phyloP scores from a whole-genome alignment of 495 filamentous ascomycete genomes.

The Bacidia gigantensis region DNA sequence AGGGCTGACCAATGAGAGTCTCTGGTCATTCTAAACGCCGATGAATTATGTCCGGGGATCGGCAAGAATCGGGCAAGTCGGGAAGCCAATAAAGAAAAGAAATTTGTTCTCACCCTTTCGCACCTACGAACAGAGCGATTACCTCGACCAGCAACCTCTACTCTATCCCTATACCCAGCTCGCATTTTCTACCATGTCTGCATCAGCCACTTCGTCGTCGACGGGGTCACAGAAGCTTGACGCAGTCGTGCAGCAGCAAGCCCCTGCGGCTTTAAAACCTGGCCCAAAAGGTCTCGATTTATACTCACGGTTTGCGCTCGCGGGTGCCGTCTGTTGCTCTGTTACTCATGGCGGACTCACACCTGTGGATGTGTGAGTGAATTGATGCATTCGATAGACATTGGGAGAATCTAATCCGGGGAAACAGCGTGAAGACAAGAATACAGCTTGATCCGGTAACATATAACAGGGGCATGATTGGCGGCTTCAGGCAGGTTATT shows the following conservation, averaged over 20 bases:
- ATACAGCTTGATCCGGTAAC: conserved; percentile 84
- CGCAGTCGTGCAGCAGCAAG: conserved; percentile 21
- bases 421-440: conserved; percentile 74
- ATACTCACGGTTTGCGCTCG: conserved; percentile 80
- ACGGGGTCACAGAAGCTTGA: conserved; percentile 30
- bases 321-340: conserved; percentile 86
- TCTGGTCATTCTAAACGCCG: no score
- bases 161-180: background rate
- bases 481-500: conserved; percentile 74
- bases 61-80: no score
- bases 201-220: conserved; percentile 22
- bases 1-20: background rate
- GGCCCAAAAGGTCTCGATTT: conserved; percentile 39
- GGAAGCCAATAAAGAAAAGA: background rate
- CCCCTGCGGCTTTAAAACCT: conserved; percentile 26
- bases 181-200: conserved; percentile 28
- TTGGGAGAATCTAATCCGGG: background rate
- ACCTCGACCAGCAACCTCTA: background rate
- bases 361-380: conserved; percentile 92
- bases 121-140: no score
- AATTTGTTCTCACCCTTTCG: background rate
- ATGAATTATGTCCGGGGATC: no score
- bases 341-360: conserved; percentile 87
- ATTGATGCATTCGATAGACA: background rate
- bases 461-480: conserved; percentile 83